Percentiles rank a stretch among this genome's conserved stretches.
Conservation (phyloP, 768 basidiomycete genomes). For the Butyriboletus loyo region DNA sequence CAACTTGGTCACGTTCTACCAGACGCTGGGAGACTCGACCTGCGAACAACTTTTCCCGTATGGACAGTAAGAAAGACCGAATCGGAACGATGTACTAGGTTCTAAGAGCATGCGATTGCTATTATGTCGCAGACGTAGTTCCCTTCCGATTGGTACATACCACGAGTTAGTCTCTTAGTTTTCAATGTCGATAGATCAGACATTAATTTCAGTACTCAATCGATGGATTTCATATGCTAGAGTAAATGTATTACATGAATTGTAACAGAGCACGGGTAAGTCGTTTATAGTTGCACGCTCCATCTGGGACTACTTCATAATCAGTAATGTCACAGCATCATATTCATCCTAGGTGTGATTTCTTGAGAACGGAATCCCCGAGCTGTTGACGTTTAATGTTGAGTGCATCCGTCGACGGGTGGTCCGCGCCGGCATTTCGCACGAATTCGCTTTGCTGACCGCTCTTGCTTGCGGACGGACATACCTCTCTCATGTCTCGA, state of each 20-base stretch:
- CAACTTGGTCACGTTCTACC: slow-evolving; percentile 17
- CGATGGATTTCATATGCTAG: background rate
- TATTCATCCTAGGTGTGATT: slow-evolving; percentile 20
- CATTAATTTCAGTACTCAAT: background rate
- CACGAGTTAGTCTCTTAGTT: background rate
- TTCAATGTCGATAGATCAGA: background rate
- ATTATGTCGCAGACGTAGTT: background rate
- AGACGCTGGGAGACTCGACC: slow-evolving; percentile 2
- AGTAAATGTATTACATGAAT: background rate
- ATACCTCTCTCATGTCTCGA: slow-evolving; percentile 64
- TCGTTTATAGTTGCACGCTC: background rate
- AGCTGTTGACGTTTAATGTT: background rate
- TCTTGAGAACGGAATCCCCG: slow-evolving; percentile 8
- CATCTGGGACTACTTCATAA: background rate
- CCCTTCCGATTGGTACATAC: no score
- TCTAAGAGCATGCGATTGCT: no score
- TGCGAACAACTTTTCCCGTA: slow-evolving; percentile 19
- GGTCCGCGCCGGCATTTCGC: background rate
- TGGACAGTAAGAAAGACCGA: slow-evolving; percentile 2
- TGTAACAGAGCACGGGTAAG: background rate
- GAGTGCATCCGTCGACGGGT: background rate
- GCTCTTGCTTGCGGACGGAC: slow-evolving; percentile 20
- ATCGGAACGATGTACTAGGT: background rate
- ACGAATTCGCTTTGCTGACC: slow-evolving; percentile 5
- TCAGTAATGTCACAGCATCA: background rate